Conservation (phyloP, 2,329 filamentous ascomycete species). For the Fusarium equiseti region DNA sequence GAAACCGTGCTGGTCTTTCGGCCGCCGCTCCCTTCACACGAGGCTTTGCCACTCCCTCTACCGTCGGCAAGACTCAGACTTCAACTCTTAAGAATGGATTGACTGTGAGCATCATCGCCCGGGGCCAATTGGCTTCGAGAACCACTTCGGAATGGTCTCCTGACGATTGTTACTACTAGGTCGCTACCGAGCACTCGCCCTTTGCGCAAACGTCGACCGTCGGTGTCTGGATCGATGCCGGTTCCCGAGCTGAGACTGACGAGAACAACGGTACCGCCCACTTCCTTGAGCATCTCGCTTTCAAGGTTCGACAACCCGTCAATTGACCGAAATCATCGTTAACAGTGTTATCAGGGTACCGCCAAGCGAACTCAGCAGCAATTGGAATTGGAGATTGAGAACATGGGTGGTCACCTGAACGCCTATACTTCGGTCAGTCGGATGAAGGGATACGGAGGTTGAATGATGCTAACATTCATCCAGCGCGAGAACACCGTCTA, state of each 20-base stretch:
- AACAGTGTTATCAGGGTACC: constrained; percentile 75
- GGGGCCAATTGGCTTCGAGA: constrained; percentile 56
- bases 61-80: constrained; percentile 87
- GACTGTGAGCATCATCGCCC: constrained; percentile 73
- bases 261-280: constrained; percentile 99
- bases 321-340: constrained; percentile 39
- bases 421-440: constrained; percentile 95
- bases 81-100: constrained; percentile 98
- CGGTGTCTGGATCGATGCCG: constrained; percentile 99
- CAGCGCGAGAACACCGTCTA: constrained; percentile 99
- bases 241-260: constrained; percentile 96
- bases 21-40: constrained; percentile 81
- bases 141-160: constrained; percentile 31
- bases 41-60: constrained; percentile 89
- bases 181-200: constrained; percentile 97
- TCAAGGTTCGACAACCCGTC: constrained; percentile 78
- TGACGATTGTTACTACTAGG: constrained; percentile 65
- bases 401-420: constrained; percentile 99
- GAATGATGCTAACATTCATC: constrained; percentile 46
- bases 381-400: constrained; percentile 99
- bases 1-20: constrained; percentile 86
- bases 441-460: constrained; percentile 39
- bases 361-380: constrained; percentile 95
- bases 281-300: constrained; percentile 99
- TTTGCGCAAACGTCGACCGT: constrained; percentile 99